A percentile compares a stretch with the other conserved stretches of the same genome.
Conservation (phyloP, 1,284 basidiomycete species). For the Acaromyces ingoldii region DNA sequence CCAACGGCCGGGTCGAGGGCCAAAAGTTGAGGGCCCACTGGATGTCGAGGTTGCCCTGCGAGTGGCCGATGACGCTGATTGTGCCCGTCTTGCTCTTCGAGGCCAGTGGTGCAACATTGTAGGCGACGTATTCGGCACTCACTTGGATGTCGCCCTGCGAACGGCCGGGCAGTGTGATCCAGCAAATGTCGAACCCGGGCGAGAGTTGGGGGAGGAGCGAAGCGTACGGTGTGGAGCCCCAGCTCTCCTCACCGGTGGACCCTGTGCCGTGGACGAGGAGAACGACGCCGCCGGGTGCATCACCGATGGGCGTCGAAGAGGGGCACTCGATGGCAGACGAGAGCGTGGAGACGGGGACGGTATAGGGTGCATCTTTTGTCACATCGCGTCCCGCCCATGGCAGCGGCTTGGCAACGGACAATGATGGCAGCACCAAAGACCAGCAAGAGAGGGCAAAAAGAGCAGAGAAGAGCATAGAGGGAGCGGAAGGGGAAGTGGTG, state of each 20-base stretch:
- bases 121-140: conserved; percentile 49
- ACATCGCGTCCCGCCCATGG: no score
- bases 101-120: conserved; percentile 37
- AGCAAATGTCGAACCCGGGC: conserved; percentile 48
- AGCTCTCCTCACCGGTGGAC: conserved; percentile 30
- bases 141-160: conserved; percentile 42
- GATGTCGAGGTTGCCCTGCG: conserved; percentile 45
- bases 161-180: conserved; percentile 40
- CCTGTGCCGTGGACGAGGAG: conserved; percentile 50
- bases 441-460: no score
- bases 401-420: no score
- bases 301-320: conserved; percentile 5
- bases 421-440: no score
- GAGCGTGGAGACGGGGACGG: no score
- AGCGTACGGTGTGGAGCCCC: conserved; percentile 5
- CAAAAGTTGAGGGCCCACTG: conserved; percentile 44
- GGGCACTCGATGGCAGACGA: conserved; percentile 13
- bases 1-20: neutral
- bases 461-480: no score
- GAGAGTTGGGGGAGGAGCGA: conserved; percentile 13
- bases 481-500: no score
- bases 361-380: no score
- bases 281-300: conserved; percentile 28
- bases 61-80: conserved; percentile 48
- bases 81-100: conserved; percentile 32